Percentiles rank a stretch among this genome's conserved stretches.
Evolutionary conservation across 164 flowering plant species (phyloP).

Genomic region (Tetracentron sinense): DNA sequence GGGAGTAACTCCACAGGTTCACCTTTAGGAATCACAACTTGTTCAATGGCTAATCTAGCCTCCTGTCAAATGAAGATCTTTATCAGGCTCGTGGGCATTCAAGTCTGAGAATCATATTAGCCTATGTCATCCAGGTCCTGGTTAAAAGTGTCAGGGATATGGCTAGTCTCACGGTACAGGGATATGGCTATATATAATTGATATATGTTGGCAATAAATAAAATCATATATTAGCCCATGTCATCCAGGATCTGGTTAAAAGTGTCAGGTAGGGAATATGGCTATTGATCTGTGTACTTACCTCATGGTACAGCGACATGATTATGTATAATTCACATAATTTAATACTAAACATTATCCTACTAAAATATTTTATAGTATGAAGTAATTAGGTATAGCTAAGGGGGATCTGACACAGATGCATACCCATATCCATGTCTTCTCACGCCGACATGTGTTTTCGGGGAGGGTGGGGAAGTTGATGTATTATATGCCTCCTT

Average conservation of each 20-base stretch:
- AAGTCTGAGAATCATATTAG: neutral
- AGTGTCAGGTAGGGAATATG: neutral
- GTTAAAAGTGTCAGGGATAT: neutral
- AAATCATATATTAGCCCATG: neutral
- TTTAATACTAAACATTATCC: no score
- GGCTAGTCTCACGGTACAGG: neutral
- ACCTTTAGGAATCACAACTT: conserved; percentile 71
- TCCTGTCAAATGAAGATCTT: conserved; percentile 43
- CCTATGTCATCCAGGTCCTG: neutral
- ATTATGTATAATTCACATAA: no score
- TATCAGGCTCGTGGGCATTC: neutral
- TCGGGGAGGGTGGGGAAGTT: no score
- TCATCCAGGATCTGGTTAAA: neutral
- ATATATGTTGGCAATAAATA: no score
- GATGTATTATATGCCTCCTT: no score
- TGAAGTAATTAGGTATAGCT: no score
- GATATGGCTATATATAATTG: neutral
- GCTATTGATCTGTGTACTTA: no score
- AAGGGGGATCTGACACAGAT: no score
- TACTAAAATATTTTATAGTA: no score
- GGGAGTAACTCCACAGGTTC: conserved; percentile 83
- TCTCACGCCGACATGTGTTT: no score
- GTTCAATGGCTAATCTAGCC: conserved; percentile 80
- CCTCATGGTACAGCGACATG: no score
- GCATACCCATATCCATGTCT: no score